Evolutionary conservation across 2,329 filamentous ascomycete species (phyloP), one percentile per base, ranked within the genome.

Genomic region (Colletotrichum musae): DNA sequence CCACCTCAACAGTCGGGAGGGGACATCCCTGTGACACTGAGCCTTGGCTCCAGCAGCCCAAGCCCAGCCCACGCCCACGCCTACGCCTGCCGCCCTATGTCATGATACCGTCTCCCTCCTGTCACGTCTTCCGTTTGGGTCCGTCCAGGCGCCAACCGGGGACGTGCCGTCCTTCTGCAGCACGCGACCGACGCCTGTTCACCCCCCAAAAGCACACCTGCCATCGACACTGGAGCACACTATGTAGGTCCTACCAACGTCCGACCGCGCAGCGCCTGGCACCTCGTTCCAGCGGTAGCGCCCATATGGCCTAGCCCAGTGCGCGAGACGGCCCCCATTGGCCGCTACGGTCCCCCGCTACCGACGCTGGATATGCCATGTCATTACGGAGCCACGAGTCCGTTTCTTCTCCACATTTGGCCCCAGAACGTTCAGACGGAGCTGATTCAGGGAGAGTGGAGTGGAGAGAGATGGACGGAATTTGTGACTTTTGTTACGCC

Each of bases 121-220:
- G 66, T 43, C 66, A 69, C 66, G 56, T 43, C 54, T 52, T 59
- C 66, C 66, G 66, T 69, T 65, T 69, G 50, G 66, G 21, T 53
- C 65, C 61, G 61, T 68, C 61, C 54, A 52, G 58, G 45, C 50
- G 53, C 59, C 59, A 53, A 48, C 28, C 64, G 64, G 52, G 52
- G 58, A 51, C 52, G 51, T 68, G 64, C 41, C 52, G 61, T 28
- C 39, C 41, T 32, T 57, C 47, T 64, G 47, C 36, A 13, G 51
- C 28, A n/a, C 15, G 43, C 39, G 24, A 32, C 9, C 24, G 48
- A 15, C 12, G 13, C 18, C 21, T n/a, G 26, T 28, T 9, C 6
- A 16, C 26, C 21, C 21, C 16, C n/a, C 58, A 41, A 61, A 61
- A 58, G 21, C 47, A 13, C 56, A 21, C 39, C 36, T 45, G 7